Percentiles rank a stretch among this genome's conserved stretches.
phyloP scores from a whole-genome alignment of 352 stramenopile species.

The Thalassiosira exigua region DNA sequence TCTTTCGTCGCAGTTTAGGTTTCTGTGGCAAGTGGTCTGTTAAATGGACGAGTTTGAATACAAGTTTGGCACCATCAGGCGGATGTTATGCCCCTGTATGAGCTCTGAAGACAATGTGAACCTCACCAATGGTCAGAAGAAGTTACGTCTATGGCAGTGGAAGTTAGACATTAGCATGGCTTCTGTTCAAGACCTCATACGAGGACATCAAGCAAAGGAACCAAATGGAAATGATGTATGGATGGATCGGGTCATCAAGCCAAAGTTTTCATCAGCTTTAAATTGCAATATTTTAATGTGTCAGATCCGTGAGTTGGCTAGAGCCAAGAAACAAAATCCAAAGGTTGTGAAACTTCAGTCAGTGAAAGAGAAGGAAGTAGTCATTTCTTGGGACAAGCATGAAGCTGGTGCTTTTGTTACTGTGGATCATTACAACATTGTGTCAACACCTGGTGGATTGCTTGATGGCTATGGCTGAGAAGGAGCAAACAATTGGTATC shows the following conservation, averaged over 20 bases:
- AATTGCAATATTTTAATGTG: constrained; percentile 11
- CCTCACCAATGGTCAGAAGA: constrained; percentile 33
- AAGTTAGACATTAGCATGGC: constrained; percentile 14
- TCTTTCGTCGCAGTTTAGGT: background rate
- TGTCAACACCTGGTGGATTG: constrained; percentile 10
- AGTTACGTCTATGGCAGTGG: constrained; percentile 48
- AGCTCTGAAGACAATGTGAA: constrained; percentile 32
- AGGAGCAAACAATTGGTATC: background rate
- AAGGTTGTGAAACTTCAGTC: background rate
- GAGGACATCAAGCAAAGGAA: background rate
- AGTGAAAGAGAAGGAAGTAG: background rate
- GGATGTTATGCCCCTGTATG: background rate
- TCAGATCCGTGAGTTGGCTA: constrained; percentile 27
- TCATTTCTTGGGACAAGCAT: constrained; percentile 5
- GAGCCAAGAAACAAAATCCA: background rate
- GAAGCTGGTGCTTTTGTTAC: constrained; percentile 30
- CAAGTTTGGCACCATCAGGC: background rate
- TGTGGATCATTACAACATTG: constrained; percentile 40
- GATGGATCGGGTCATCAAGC: background rate
- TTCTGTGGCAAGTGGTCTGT: background rate
- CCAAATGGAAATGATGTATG: background rate
- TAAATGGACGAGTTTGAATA: background rate
- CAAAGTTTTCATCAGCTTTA: background rate
- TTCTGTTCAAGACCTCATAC: constrained; percentile 23
- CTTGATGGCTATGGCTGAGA: constrained; percentile 21